Base-by-base conservation (phyloP, 768 basidiomycete species). In the Pisolithus albus region DNA sequence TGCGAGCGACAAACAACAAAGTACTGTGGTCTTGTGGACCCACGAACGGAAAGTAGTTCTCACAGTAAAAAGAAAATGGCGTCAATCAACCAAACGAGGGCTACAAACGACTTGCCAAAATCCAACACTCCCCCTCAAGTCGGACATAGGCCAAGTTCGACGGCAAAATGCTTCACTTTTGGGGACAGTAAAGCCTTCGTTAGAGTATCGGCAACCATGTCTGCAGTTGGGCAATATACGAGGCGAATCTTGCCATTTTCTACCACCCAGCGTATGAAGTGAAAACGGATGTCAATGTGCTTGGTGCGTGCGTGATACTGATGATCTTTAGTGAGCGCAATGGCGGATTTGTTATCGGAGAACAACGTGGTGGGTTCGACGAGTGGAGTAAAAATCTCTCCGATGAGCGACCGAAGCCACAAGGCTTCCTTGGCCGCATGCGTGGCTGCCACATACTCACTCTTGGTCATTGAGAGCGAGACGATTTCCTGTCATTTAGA, bases 181-280 rank as follows among this genome's bases (percentile, higher is more conserved):
- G 26, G 46, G 46, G 46, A 49, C 30, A 55, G 40, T 2, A 74
- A 59, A 0, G 62, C 52, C 54, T 76, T 77, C 0, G 72, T 77
- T n/a, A 77, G 55, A 3, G 72, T 53, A 54, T 76, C 72, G 1
- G 74, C 72, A 15, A 63, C 39, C 52, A 71, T 70, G 0, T 71
- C 58, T 1, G 26, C 48, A 8, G 64, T 63, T 0, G 69, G 64
- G 30, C 54, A 59, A 23, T 54, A 64, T 7, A 47, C 40, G 30
- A 52, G 34, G 16, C 24, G n/a, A 54, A 54, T 49, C 4, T 34
- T 57, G 11, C 58, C 56, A n/a, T 58, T 26, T 18, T 61, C 52
- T 37, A 71, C 46, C 7, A 47, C 52, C 32, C 67, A 55, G 7
- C 63, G 55, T 37, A 71, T 63, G 47, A 65, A 68, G 53, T 74